phyloP scores from a whole-genome alignment of 139 green algal species.

The Mesostigma viride region DNA sequence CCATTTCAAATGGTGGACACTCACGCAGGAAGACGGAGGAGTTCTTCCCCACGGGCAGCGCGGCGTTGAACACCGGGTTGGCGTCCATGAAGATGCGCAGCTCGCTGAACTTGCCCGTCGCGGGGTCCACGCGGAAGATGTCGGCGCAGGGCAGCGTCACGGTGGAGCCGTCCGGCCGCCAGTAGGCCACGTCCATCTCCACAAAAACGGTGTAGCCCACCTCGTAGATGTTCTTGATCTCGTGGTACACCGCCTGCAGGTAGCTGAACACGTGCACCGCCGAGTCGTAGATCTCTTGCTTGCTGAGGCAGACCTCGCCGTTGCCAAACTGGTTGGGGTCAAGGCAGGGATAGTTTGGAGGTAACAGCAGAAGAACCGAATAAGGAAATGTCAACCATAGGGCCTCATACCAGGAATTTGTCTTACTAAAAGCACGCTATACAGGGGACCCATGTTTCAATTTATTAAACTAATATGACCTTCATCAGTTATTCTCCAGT shows the following conservation, averaged over 20 bases:
- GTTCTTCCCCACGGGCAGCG: not conserved
- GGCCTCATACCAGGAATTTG: too few species aligned
- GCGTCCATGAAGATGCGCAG: slow-evolving; percentile 2
- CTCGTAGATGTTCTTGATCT: not conserved
- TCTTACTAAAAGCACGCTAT: too few species aligned
- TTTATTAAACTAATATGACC: too few species aligned
- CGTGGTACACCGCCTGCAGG: not conserved
- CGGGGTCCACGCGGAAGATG: not conserved
- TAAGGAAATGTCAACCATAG: too few species aligned
- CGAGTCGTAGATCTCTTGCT: not conserved
- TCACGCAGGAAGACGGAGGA: not conserved
- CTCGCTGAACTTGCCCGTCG: slow-evolving; percentile 1
- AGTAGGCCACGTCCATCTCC: not conserved
- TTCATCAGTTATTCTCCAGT: too few species aligned
- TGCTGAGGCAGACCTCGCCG: not conserved
- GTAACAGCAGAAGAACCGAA: too few species aligned
- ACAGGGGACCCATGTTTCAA: too few species aligned
- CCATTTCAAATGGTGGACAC: too few species aligned
- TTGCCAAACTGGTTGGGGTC: too few species aligned
- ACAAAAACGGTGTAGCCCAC: not conserved
- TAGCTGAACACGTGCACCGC: not conserved
- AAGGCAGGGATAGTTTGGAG: too few species aligned
- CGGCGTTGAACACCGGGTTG: not conserved
- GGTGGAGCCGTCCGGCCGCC: not conserved
- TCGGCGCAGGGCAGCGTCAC: not conserved